A percentile compares a stretch with the other conserved stretches of the same genome.
Conservation (phyloP, 148 eudicot species). For the Vaccinium myrtillus region DNA sequence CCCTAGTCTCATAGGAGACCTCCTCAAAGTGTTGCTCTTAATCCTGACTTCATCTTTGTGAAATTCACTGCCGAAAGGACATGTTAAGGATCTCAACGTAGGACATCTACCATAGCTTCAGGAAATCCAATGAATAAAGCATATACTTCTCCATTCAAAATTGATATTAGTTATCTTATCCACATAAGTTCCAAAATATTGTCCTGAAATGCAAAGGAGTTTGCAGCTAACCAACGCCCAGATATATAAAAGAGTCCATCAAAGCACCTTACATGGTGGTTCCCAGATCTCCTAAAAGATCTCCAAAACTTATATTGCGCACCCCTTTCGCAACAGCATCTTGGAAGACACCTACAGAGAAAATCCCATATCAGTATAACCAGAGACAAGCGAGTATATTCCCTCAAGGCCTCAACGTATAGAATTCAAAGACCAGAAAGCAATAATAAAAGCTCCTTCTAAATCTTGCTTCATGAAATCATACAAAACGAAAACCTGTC, state of each 20-base stretch:
- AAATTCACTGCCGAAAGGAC: neutral
- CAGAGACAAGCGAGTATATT: conserved; percentile 6
- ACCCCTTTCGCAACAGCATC: conserved; percentile 85
- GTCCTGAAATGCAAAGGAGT: neutral
- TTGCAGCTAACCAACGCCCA: neutral
- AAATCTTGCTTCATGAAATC: neutral
- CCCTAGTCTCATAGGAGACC: conserved; percentile 11
- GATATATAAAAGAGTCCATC: neutral
- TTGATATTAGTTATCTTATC: neutral
- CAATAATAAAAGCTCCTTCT: neutral
- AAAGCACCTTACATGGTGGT: conserved; percentile 64
- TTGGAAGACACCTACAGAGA: conserved; percentile 63
- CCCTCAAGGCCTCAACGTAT: neutral
- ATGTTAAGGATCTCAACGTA: neutral
- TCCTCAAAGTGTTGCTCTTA: neutral
- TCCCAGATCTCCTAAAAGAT: conserved; percentile 82
- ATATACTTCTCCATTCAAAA: neutral
- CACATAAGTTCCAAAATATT: neutral
- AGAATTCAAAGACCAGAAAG: conserved; percentile 11
- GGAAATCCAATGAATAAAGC: conserved; percentile 7
- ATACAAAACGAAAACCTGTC: conserved; percentile 55
- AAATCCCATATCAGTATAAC: conserved; percentile 16
- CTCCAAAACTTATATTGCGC: conserved; percentile 85
- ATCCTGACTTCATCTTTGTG: neutral
- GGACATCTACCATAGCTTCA: neutral